These are phyloP conservation scores for Coniella lustricola DNA, from an alignment of 2,329 filamentous ascomycete genomes.

Conservation along the genomic window DNA sequence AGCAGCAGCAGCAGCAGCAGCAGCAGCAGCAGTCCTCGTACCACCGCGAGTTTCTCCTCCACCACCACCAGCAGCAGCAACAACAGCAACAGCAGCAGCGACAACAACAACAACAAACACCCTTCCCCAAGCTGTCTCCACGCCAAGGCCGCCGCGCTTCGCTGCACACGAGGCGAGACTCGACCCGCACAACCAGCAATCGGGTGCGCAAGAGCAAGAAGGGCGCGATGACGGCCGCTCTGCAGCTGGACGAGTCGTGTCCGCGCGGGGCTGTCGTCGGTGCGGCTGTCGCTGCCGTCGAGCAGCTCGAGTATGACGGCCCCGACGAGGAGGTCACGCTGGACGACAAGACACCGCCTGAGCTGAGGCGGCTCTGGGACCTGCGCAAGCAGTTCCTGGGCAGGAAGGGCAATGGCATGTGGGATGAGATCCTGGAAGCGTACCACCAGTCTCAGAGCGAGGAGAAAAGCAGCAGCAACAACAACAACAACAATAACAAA, in stretches of 20 bases:
- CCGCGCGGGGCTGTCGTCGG: too few species aligned
- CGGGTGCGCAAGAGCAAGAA: neutral
- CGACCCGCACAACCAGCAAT: constrained; percentile 6
- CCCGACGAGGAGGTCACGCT: constrained; percentile 25
- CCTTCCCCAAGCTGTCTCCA: constrained; percentile 8
- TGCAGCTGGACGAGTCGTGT: too few species aligned
- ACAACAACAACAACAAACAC: neutral
- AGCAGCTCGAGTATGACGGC: neutral
- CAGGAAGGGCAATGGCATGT: constrained; percentile 51
- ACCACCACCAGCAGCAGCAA: neutral
- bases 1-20: neutral
- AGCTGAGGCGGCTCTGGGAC: constrained; percentile 43
- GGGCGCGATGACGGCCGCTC: constrained; percentile 2
- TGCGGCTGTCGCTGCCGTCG: neutral
- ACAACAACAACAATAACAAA: too few species aligned
- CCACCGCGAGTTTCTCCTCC: constrained; percentile 2
- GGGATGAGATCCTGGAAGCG: constrained; percentile 43
- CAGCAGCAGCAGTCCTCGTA: neutral
- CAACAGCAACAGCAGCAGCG: neutral
- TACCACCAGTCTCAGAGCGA: too few species aligned
- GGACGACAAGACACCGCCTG: constrained; percentile 37
- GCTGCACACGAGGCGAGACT: constrained; percentile 3
- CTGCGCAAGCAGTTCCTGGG: constrained; percentile 38
- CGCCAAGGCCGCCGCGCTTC: neutral
- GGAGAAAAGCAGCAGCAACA: too few species aligned